These are phyloP conservation scores for Filobasidium uniguttulatum DNA, from an alignment of 1,284 basidiomycete species.

Conservation along the genomic window DNA sequence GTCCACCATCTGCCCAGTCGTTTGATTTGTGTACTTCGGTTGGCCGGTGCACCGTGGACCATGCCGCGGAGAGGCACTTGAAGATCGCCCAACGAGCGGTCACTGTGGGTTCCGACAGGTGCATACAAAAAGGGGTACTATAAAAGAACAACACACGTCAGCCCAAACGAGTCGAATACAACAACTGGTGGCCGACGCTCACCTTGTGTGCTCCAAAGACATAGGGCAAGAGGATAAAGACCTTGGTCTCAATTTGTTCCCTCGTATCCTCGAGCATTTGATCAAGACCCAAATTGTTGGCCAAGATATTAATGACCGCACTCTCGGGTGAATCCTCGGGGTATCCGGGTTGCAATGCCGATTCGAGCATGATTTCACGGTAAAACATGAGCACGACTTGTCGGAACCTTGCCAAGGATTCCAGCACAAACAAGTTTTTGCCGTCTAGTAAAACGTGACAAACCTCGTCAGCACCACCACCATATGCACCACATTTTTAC, in stretches of 20 bases:
- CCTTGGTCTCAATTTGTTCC: slow-evolving; percentile 40
- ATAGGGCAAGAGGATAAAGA: slow-evolving; percentile 42
- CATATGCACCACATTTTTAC: no score
- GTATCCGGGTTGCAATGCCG: slow-evolving; percentile 35
- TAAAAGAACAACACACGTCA: neutral
- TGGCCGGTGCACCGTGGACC: slow-evolving; percentile 1
- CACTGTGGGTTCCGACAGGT: no score
- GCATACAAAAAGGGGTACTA: slow-evolving; percentile 39
- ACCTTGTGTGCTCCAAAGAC: slow-evolving; percentile 43
- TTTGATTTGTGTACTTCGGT: slow-evolving; percentile 1
- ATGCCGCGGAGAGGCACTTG: slow-evolving; percentile 28
- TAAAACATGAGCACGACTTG: slow-evolving; percentile 32
- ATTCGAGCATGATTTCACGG: slow-evolving; percentile 29
- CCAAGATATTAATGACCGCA: slow-evolving; percentile 26
- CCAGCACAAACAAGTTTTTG: slow-evolving; percentile 33
- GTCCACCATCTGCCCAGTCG: slow-evolving; percentile 15
- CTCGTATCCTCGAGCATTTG: slow-evolving; percentile 25
- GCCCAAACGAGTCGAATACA: neutral
- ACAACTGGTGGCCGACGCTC: slow-evolving; percentile 9
- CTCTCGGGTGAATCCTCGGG: slow-evolving; percentile 31
- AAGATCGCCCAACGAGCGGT: slow-evolving; percentile 39
- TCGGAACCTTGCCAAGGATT: slow-evolving; percentile 27
- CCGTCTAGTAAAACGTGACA: slow-evolving; percentile 23
- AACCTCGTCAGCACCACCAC: neutral
- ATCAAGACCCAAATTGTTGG: slow-evolving; percentile 3